A percentile compares a stretch with the other conserved stretches of the same genome.
phyloP scores from a whole-genome alignment of 345 rosid species.

The Murraya paniculata region DNA sequence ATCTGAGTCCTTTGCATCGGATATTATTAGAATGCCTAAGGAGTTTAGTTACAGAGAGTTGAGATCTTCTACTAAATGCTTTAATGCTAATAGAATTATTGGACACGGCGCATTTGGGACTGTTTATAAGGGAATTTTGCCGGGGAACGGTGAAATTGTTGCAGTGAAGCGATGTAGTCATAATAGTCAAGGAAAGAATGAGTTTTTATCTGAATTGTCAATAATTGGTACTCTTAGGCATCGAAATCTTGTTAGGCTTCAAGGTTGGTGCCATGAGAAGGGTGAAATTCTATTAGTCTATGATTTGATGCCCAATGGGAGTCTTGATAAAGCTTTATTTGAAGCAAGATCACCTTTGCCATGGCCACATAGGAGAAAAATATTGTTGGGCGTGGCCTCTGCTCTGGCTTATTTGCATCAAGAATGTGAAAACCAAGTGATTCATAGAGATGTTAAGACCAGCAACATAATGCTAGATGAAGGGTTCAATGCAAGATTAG shows the following conservation, averaged over 20 bases:
- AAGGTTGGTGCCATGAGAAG: slow-evolving; percentile 93
- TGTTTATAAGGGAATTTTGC: slow-evolving; percentile 78
- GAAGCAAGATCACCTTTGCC: slow-evolving; percentile 72
- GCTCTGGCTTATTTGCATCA: slow-evolving; percentile 94
- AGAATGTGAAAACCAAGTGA: slow-evolving; percentile 95
- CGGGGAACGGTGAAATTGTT: slow-evolving; percentile 64
- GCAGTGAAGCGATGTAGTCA: slow-evolving; percentile 95
- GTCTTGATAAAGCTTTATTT: slow-evolving; percentile 86
- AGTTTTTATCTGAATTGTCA: slow-evolving; percentile 80
- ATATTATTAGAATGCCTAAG: slow-evolving; percentile 77
- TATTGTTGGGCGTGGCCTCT: slow-evolving; percentile 82
- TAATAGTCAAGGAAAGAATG: slow-evolving; percentile 77
- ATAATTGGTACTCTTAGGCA: slow-evolving; percentile 87
- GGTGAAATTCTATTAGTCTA: slow-evolving; percentile 87
- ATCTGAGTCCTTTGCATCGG: slow-evolving; percentile 67
- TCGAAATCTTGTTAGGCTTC: slow-evolving; percentile 83
- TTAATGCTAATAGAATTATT: slow-evolving; percentile 63
- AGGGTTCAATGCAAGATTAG: slow-evolving; percentile 76
- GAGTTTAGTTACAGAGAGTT: slow-evolving; percentile 91
- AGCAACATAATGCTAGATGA: slow-evolving; percentile 95
- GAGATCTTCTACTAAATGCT: slow-evolving; percentile 72
- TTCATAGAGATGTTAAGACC: slow-evolving; percentile 87
- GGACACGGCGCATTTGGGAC: slow-evolving; percentile 97
- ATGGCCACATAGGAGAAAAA: slow-evolving; percentile 71
- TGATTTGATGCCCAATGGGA: slow-evolving; percentile 93